Conservation (phyloP, 2,329 filamentous ascomycete genomes). For the Didymellaceae sp. region DNA sequence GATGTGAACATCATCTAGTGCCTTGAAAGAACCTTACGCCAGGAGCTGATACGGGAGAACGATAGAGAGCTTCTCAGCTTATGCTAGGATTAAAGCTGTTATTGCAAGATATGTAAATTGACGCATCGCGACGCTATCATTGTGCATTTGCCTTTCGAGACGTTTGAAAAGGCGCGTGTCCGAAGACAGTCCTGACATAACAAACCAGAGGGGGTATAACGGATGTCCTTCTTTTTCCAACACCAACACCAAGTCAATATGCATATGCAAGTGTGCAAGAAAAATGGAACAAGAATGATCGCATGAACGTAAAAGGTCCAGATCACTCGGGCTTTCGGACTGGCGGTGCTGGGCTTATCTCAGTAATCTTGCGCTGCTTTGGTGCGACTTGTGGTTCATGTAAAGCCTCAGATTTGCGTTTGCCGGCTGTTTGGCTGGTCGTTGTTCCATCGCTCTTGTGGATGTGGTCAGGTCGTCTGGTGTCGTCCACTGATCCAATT, state of each 20-base stretch:
- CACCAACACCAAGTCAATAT: constrained; percentile 27
- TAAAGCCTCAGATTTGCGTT: constrained; percentile 30
- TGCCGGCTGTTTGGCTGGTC: constrained; percentile 12
- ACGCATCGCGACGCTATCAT: too few species aligned
- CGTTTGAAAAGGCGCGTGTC: neutral
- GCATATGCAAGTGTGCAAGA: constrained; percentile 24
- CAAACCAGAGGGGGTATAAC: constrained; percentile 29
- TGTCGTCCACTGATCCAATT: constrained; percentile 11
- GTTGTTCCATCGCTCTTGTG: neutral
- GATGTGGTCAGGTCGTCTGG: constrained; percentile 6
- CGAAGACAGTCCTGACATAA: neutral
- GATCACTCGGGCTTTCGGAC: constrained; percentile 22
- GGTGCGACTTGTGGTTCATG: constrained; percentile 9
- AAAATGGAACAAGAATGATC: constrained; percentile 8
- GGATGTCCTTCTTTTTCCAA: constrained; percentile 24
- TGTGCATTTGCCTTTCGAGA: too few species aligned
- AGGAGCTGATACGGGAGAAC: too few species aligned
- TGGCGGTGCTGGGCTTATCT: constrained; percentile 18
- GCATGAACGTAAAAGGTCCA: constrained; percentile 6
- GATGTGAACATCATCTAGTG: constrained; percentile 5
- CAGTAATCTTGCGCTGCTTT: constrained; percentile 23
- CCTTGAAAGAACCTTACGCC: too few species aligned
- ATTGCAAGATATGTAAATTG: too few species aligned
- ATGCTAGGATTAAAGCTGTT: too few species aligned
- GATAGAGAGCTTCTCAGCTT: too few species aligned